Evolutionary conservation across 805 yeast genomes (phyloP), one percentile per base, ranked within the genome.

Genomic region (Wickerhamiella bombiphila): DNA sequence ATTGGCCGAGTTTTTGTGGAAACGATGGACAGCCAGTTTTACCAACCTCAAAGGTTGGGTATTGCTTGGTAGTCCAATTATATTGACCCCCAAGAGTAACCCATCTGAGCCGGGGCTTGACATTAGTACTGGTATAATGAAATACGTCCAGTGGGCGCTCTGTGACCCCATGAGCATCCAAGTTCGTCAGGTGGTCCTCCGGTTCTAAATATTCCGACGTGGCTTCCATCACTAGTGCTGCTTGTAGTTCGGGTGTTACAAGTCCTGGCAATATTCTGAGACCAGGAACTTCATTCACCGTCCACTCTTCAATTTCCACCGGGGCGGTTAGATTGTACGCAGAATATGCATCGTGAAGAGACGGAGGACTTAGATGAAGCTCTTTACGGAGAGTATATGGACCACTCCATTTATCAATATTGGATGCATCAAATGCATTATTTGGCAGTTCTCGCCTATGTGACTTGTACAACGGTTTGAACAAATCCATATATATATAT

Each of bases 11-110:
- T 2, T 42, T 40, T 1, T 30, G 24, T 1, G 63, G 63, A 43
- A 57, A 58, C 22, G 20, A 32, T 0, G 63, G 63, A 40, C 53
- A 54, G 11, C 52, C 57, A 1, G 40, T 43, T 5, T 52, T 26
- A 8, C 56, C 56, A 4, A 48, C 53, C 16, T 42, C 46, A 40
- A 58, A 60, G 1, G 64, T 46, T 2, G 68, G 68, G 40, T 63
- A 63, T 30, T 42, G 54, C 35, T 64, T 64, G 15, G 51, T 46
- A 1, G 68, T 62, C 68, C 68, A 64, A 43, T 64, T 52, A 44
- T 64, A 64, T 42, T 64, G 68, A 8, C 68, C 69, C 3, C 68
- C 68, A 6, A 64, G 55, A 0, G 68, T 64, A 21, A 63, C 58
- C 68, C 68, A 64, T n/a, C 68, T 53, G n/a, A 64, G 50, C 36